Conservation (phyloP, 108 stramenopile genomes). For the Skeletonema marinoi region DNA sequence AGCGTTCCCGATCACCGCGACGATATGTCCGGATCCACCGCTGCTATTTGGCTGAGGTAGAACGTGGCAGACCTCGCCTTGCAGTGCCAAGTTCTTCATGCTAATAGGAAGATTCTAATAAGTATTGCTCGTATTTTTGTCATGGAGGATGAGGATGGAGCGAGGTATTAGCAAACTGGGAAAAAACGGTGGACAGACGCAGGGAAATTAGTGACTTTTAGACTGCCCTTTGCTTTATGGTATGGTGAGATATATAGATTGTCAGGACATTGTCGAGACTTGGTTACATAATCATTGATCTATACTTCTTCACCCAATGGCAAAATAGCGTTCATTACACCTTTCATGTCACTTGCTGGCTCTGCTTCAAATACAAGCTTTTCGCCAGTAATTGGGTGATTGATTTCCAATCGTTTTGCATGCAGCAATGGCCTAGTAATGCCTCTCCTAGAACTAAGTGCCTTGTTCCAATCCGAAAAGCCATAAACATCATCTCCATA, state of each 20-base stretch:
- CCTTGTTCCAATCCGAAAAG: constrained; percentile 88
- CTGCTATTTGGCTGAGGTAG: background rate
- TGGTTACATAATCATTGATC: background rate
- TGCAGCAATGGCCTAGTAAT: constrained; percentile 90
- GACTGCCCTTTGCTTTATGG: too few relatives aligned
- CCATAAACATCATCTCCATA: constrained; percentile 97
- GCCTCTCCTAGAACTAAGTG: constrained; percentile 66
- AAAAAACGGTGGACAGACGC: too few relatives aligned
- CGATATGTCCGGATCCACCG: background rate
- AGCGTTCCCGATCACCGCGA: constrained; percentile 22
- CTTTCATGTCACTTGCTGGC: constrained; percentile 83
- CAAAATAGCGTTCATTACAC: constrained; percentile 71
- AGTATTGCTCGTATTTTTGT: background rate
- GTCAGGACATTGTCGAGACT: too few relatives aligned
- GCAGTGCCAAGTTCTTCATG: constrained; percentile 31
- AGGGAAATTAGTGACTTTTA: too few relatives aligned
- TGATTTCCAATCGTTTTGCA: constrained; percentile 81
- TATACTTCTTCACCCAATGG: constrained; percentile 48
- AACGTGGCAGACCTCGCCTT: constrained; percentile 26
- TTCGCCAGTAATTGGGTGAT: constrained; percentile 90
- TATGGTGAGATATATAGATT: too few relatives aligned
- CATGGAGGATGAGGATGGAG: too few relatives aligned
- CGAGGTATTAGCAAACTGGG: too few relatives aligned
- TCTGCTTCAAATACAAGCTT: constrained; percentile 80
- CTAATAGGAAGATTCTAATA: too few relatives aligned